A percentile compares a stretch with the other conserved stretches of the same genome.
Conservation (phyloP, 163 green algal genomes). For the Scenedesmus sp. region DNA sequence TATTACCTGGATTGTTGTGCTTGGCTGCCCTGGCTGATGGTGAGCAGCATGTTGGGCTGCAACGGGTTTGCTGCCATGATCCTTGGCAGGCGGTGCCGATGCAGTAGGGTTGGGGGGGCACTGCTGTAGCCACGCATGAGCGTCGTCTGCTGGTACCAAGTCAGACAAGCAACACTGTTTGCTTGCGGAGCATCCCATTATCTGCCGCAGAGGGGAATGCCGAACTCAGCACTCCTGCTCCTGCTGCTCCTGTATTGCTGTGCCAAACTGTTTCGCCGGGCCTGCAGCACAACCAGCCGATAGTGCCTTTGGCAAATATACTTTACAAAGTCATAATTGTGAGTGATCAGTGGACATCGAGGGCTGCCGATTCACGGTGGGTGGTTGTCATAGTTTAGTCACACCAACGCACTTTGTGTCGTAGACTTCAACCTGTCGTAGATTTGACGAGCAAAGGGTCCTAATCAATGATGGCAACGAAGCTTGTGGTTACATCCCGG, state of each 20-base stretch:
- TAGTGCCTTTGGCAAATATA: not conserved
- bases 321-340: not conserved
- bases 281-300: not conserved
- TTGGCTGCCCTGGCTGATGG: not conserved
- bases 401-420: conserved; percentile 1
- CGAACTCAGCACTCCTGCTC: not conserved
- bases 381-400: not conserved
- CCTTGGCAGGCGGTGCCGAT: not conserved
- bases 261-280: not conserved
- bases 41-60: not conserved
- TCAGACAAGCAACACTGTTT: not conserved
- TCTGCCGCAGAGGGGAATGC: not conserved
- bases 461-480: not conserved
- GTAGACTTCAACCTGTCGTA: not conserved
- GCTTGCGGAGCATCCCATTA: not conserved
- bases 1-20: not conserved
- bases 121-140: not conserved
- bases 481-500: too few relatives aligned
- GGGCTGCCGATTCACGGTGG: not conserved
- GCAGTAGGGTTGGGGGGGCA: not conserved
- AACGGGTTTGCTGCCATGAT: not conserved
- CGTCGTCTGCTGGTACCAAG: not conserved
- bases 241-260: not conserved
- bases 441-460: not conserved
- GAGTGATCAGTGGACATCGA: not conserved